These are phyloP conservation scores for Saccharum hybrid DNA, from an alignment of 202 grass and related monocot species.

Conservation along the genomic window DNA sequence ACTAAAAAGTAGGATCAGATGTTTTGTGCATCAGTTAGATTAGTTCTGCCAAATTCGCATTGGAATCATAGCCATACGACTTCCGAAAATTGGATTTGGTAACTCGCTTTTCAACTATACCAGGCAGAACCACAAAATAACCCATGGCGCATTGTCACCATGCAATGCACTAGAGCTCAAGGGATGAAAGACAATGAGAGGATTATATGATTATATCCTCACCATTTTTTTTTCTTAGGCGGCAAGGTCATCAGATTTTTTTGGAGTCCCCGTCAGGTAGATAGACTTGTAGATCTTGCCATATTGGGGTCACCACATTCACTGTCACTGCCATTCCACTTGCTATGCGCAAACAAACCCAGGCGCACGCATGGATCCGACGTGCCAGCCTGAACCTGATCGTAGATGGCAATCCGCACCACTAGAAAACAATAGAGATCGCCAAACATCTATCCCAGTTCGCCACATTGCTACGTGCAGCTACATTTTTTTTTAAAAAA, in stretches of 20 bases:
- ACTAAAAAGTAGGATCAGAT: not conserved
- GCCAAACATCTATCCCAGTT: not conserved
- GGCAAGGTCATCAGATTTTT: not conserved
- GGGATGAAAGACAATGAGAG: not conserved
- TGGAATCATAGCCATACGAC: no score
- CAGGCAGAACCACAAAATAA: not conserved
- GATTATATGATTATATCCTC: not conserved
- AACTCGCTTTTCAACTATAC: not conserved
- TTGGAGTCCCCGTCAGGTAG: not conserved
- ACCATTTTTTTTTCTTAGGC: not conserved
- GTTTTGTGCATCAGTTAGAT: no score
- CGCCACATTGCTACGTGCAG: not conserved
- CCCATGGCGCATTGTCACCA: not conserved
- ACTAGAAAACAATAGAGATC: not conserved
- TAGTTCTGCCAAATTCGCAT: not conserved
- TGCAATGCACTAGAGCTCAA: not conserved
- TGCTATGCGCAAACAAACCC: not conserved
- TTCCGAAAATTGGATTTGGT: not conserved
- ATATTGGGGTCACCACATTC: not conserved
- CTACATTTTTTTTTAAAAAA: no score
- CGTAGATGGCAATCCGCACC: no score
- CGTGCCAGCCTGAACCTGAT: not conserved
- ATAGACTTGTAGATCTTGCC: constrained; percentile 26
- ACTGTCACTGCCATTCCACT: not conserved
- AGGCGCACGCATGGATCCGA: not conserved